Base-by-base conservation (phyloP, 352 stramenopile species). In the Pythium folliculosum region DNA sequence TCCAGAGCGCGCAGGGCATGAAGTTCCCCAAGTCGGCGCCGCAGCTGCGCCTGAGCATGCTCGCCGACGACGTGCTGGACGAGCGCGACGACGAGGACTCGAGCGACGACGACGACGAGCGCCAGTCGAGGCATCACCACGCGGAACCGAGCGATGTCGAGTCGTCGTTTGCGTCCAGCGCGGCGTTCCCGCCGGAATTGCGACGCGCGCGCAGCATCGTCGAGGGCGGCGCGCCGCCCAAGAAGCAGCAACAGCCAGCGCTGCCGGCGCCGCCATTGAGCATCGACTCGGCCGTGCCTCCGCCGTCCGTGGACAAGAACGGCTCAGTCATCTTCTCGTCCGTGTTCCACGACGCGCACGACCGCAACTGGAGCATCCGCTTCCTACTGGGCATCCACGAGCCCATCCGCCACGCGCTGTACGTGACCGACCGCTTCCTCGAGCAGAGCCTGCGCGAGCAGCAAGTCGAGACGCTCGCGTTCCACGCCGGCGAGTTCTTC, bases 361-460 rank as follows among this genome's bases (percentile, higher is more conserved):
- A 89, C 50, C 78, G 75, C 71, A 91, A 76, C 73, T 95, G 86
- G 86, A 84, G 86, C 51, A 82, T 82, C 19, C 77, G 86, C 30
- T 92, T 95, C 63, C 25, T 95, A 21, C 72, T 95, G 12, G 82
- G 81, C 1, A 65, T 95, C 21, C 86, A 95, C 55, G 86, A 95
- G 63, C 86, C 86, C 12, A 71, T 95, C 56, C 86, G 86, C 14
- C 86, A 95, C 54, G 86, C 86, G 40, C 71, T 95, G 0, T 95
- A 79, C 44, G 84, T 95, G 17, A 92, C 91, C n/a, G 84, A 95
- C 68, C 76, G 85, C 30, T 95, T 92, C 64, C 63, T 94, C 37
- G 78, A 84, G 52, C 81, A 81, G 47, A 89, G 83, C 16, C 65
- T 72, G 1, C 52, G 49, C 7, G 51, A 71, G 49, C 79, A 85